These are phyloP conservation scores for Hypoxylon rubiginosum DNA, from an alignment of 2,329 filamentous ascomycete species.

Conservation along the genomic window DNA sequence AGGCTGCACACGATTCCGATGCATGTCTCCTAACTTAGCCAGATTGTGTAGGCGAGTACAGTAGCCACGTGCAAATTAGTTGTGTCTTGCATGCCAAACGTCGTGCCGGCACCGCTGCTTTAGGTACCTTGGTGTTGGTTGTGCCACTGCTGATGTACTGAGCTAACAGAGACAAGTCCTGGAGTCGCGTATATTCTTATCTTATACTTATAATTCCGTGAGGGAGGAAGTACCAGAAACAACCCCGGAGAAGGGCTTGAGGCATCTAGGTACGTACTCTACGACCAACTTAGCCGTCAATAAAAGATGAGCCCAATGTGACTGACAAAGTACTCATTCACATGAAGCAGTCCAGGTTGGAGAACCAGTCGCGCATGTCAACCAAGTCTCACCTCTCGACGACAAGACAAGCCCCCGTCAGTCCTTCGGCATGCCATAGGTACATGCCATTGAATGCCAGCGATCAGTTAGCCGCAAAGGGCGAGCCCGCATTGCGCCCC, in stretches of 20 bases:
- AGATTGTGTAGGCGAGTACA: background rate
- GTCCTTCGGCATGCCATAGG: background rate
- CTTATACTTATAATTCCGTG: background rate
- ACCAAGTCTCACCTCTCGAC: background rate
- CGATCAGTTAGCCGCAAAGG: conserved; percentile 5
- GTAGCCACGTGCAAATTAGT: conserved; percentile 30
- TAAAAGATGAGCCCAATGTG: background rate
- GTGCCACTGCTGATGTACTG: background rate
- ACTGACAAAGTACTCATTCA: conserved; percentile 2
- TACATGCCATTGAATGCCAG: background rate
- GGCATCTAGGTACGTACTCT: background rate
- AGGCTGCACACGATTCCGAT: background rate
- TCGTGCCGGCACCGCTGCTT: background rate
- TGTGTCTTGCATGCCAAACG: conserved; percentile 19
- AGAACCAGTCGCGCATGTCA: background rate
- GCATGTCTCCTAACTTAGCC: conserved; percentile 3
- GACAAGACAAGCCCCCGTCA: background rate
- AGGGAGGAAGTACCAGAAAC: background rate
- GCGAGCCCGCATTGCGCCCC: conserved; percentile 23
- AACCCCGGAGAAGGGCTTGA: background rate
- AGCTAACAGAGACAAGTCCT: background rate
- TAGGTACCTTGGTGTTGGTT: background rate
- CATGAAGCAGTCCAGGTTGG: conserved; percentile 1
- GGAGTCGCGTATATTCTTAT: background rate
- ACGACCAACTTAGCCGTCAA: background rate